Conservation (phyloP, 441 rosid species). For the Euphorbia corollata region DNA sequence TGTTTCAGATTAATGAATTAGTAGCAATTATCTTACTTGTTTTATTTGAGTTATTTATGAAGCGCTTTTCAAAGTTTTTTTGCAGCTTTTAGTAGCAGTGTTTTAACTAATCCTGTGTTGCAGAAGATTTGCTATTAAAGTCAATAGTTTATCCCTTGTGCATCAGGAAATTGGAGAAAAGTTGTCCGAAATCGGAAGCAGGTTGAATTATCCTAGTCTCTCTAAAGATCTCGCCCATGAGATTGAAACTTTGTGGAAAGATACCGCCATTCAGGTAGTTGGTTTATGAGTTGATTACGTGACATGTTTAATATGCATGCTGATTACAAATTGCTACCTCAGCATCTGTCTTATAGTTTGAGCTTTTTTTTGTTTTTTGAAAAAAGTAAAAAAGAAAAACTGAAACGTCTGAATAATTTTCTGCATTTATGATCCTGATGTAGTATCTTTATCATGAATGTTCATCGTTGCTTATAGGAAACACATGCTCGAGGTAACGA, state of each 20-base stretch:
- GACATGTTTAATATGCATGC: background rate
- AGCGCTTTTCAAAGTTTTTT: background rate
- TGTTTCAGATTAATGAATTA: background rate
- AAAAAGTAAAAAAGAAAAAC: no score
- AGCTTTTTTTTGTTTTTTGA: background rate
- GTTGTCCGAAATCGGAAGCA: constrained; percentile 72
- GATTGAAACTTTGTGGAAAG: constrained; percentile 81
- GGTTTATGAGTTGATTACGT: constrained; percentile 13
- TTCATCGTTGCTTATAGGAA: constrained; percentile 43
- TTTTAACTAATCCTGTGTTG: background rate
- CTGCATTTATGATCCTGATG: background rate
- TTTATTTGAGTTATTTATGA: background rate
- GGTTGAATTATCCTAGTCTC: constrained; percentile 63
- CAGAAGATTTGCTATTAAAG: background rate
- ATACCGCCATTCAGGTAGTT: constrained; percentile 81
- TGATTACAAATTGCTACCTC: background rate
- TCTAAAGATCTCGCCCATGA: constrained; percentile 66
- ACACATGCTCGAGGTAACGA: constrained; percentile 72
- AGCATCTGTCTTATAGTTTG: background rate
- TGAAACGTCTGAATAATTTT: background rate
- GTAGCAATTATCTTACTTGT: background rate
- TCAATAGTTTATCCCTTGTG: constrained; percentile 9
- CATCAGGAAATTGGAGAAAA: constrained; percentile 67
- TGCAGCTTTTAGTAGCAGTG: background rate
- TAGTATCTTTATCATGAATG: background rate